Conservation (phyloP, 2,329 filamentous ascomycete species). For the Bipolaris sorokiniana region DNA sequence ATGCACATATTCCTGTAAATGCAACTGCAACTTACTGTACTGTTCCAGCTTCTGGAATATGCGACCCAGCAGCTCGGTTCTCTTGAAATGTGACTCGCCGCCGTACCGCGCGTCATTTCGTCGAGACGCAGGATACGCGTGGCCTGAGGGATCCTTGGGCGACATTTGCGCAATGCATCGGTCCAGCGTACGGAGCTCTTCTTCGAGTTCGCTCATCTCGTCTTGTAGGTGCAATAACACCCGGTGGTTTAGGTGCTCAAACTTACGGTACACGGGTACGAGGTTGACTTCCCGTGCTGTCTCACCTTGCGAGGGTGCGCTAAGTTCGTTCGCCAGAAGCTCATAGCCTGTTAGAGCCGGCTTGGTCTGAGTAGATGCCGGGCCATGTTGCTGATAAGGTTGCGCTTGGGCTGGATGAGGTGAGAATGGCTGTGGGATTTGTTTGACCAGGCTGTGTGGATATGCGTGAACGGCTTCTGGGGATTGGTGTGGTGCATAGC, state of each 20-base stretch:
- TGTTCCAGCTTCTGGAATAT: slow-evolving; percentile 71
- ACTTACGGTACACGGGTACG: slow-evolving; percentile 78
- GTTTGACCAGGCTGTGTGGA: slow-evolving; percentile 24
- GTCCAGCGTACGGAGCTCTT: slow-evolving; percentile 75
- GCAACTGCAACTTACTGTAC: slow-evolving; percentile 60
- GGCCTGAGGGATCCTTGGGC: slow-evolving; percentile 35
- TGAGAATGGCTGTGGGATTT: slow-evolving; percentile 26
- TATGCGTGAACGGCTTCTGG: slow-evolving; percentile 29
- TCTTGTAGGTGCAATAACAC: slow-evolving; percentile 84
- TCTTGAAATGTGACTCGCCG: slow-evolving; percentile 65
- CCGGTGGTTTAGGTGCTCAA: slow-evolving; percentile 81
- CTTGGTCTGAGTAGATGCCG: slow-evolving; percentile 31
- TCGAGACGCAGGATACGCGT: slow-evolving; percentile 62
- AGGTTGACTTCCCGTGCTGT: slow-evolving; percentile 22
- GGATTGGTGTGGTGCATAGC: slow-evolving; percentile 32
- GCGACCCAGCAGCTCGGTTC: slow-evolving; percentile 65
- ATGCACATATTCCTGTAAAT: too few relatives aligned
- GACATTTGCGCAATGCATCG: slow-evolving; percentile 57
- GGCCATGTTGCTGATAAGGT: slow-evolving; percentile 30
- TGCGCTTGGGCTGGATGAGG: slow-evolving; percentile 31
- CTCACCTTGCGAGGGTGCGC: slow-evolving; percentile 28
- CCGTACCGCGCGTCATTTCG: slow-evolving; percentile 62
- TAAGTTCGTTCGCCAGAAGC: slow-evolving; percentile 46
- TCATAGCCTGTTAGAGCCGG: slow-evolving; percentile 48
- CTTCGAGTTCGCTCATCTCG: slow-evolving; percentile 80